A percentile compares a stretch with the other conserved stretches of the same genome.
Conservation (phyloP, 176 grass and related monocot species). For the Carex pumila region DNA sequence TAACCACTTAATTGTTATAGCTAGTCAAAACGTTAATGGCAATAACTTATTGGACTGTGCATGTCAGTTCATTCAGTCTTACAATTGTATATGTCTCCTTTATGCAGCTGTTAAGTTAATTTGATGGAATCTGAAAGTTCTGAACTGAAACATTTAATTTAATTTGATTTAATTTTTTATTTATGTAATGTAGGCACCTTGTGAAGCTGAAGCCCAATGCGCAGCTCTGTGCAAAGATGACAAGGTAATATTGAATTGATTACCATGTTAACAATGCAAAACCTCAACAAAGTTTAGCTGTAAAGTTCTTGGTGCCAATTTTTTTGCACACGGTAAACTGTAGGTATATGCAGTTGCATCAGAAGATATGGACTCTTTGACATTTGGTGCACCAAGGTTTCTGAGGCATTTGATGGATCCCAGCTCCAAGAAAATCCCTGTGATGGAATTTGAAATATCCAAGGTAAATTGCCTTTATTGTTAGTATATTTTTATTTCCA, state of each 20-base stretch:
- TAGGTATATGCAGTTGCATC: conserved; percentile 52
- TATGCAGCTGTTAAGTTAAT: background rate
- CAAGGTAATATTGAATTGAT: conserved; percentile 23
- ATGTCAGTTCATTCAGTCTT: background rate
- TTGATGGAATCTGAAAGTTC: background rate
- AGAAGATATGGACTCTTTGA: conserved; percentile 56
- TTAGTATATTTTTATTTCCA: conserved; percentile 5
- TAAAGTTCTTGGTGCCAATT: background rate
- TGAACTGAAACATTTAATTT: background rate
- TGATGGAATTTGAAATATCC: conserved; percentile 57
- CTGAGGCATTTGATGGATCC: conserved; percentile 57
- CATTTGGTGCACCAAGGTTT: conserved; percentile 49
- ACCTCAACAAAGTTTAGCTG: background rate
- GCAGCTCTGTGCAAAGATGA: conserved; percentile 45
- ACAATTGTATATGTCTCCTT: background rate
- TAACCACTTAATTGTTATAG: background rate
- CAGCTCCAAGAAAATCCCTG: conserved; percentile 53
- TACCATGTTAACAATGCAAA: background rate
- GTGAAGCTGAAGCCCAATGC: conserved; percentile 52
- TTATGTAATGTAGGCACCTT: conserved; percentile 38
- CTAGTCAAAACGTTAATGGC: background rate
- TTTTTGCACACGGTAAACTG: background rate
- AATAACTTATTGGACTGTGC: background rate
- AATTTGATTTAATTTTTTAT: background rate
- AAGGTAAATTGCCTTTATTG: conserved; percentile 21